phyloP scores from a whole-genome alignment of 176 grass and related monocot genomes.

The Bromus sterilis region DNA sequence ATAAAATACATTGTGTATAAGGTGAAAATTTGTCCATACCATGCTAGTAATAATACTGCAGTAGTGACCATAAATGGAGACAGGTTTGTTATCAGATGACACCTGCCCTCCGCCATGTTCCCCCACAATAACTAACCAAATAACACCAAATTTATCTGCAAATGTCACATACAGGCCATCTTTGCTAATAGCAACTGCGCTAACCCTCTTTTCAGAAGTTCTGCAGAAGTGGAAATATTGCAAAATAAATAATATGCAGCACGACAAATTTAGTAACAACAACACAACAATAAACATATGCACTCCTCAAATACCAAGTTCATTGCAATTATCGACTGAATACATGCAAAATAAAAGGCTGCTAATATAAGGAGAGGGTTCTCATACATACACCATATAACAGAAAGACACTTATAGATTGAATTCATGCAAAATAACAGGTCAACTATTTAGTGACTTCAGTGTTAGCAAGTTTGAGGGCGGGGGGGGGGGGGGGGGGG shows the following conservation, averaged over 20 bases:
- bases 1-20: neutral
- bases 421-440: neutral
- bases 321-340: neutral
- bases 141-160: conserved; percentile 88
- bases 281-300: neutral
- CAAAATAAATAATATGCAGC: neutral
- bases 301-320: neutral
- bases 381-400: neutral
- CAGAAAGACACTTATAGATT: neutral
- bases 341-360: neutral
- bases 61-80: conserved; percentile 79
- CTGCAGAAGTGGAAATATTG: conserved; percentile 38
- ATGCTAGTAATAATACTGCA: conserved; percentile 96
- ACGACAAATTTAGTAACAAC: neutral
- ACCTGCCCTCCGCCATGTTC: conserved; percentile 25
- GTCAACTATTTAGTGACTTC: neutral
- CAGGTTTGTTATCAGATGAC: conserved; percentile 44
- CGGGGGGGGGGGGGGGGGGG: neutral
- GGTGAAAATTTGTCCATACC: conserved; percentile 29
- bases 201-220: conserved; percentile 79
- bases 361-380: neutral
- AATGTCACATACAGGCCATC: conserved; percentile 55
- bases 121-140: conserved; percentile 52
- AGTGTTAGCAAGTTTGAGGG: neutral
- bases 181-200: conserved; percentile 63